Evolutionary conservation across 2,329 filamentous ascomycete genomes (phyloP).

Genomic region (Shiraia sp.): DNA sequence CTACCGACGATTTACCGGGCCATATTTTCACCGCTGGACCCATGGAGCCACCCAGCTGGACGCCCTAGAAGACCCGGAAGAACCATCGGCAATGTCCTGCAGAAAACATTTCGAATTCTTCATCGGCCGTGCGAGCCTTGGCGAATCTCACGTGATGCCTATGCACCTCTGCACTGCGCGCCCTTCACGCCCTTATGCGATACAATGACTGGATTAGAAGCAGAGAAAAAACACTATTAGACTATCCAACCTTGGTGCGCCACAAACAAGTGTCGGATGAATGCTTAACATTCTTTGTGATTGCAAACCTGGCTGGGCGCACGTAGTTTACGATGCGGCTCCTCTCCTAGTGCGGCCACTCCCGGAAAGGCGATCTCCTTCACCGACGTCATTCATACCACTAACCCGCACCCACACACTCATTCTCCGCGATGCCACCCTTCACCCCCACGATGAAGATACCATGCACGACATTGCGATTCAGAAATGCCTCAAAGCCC

Average conservation of each 20-base stretch:
- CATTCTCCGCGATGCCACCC: background rate
- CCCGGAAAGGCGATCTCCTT: slow-evolving; percentile 16
- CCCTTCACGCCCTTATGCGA: background rate
- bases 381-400: slow-evolving; percentile 15
- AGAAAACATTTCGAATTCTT: too few relatives aligned
- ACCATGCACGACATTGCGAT: too few relatives aligned
- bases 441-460: background rate
- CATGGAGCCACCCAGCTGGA: too few relatives aligned
- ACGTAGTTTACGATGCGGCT: slow-evolving; percentile 20
- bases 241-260: too few relatives aligned
- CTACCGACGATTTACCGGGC: too few relatives aligned
- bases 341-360: slow-evolving; percentile 20
- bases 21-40: too few relatives aligned
- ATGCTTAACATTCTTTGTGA: too few relatives aligned
- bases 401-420: slow-evolving; percentile 1
- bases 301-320: slow-evolving; percentile 11
- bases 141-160: background rate
- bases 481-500: background rate
- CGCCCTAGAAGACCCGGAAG: too few relatives aligned
- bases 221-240: too few relatives aligned
- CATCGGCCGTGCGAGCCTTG: slow-evolving; percentile 1
- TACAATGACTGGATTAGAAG: slow-evolving; percentile 7
- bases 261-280: too few relatives aligned
- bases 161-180: background rate
- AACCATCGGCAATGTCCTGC: too few relatives aligned